A percentile compares a stretch with the other conserved stretches of the same genome.
phyloP scores from a whole-genome alignment of 2,329 filamentous ascomycete genomes.

The Claviceps capensis region DNA sequence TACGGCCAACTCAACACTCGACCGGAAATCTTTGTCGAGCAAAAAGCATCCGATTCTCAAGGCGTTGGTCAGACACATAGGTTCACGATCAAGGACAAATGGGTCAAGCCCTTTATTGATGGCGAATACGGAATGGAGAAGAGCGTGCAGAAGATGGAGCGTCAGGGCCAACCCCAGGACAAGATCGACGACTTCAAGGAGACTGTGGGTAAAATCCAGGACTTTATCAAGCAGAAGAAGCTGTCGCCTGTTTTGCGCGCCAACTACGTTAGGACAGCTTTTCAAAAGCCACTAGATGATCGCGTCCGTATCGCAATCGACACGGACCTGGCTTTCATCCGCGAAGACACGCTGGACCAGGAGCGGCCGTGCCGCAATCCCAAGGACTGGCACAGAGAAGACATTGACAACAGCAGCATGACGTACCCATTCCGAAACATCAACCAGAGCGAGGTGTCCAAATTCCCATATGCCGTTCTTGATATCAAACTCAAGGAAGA shows the following conservation, averaged over 20 bases:
- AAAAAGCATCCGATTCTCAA: constrained; percentile 70
- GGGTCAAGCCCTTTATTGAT: constrained; percentile 73
- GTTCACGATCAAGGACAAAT: constrained; percentile 87
- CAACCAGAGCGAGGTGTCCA: constrained; percentile 78
- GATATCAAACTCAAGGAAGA: constrained; percentile 80
- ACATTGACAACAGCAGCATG: constrained; percentile 75
- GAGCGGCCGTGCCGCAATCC: constrained; percentile 83
- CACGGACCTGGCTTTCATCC: constrained; percentile 80
- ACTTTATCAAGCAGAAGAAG: constrained; percentile 62
- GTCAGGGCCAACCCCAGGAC: constrained; percentile 52
- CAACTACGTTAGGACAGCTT: constrained; percentile 88
- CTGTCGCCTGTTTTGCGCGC: constrained; percentile 78
- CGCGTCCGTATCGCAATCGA: constrained; percentile 86
- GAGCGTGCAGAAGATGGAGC: constrained; percentile 72
- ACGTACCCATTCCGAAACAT: constrained; percentile 78
- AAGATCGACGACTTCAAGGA: constrained; percentile 56
- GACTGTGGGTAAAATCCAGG: constrained; percentile 64
- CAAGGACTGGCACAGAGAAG: constrained; percentile 76
- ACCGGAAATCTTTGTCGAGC: constrained; percentile 74
- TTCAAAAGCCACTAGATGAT: constrained; percentile 89
- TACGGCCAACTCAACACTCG: constrained; percentile 69
- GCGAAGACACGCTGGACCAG: constrained; percentile 60
- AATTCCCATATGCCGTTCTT: constrained; percentile 80
- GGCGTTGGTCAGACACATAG: constrained; percentile 66
- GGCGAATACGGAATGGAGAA: constrained; percentile 90